Evolutionary conservation across 2,329 filamentous ascomycete species (phyloP).

Genomic region (Ophiostoma populinum): DNA sequence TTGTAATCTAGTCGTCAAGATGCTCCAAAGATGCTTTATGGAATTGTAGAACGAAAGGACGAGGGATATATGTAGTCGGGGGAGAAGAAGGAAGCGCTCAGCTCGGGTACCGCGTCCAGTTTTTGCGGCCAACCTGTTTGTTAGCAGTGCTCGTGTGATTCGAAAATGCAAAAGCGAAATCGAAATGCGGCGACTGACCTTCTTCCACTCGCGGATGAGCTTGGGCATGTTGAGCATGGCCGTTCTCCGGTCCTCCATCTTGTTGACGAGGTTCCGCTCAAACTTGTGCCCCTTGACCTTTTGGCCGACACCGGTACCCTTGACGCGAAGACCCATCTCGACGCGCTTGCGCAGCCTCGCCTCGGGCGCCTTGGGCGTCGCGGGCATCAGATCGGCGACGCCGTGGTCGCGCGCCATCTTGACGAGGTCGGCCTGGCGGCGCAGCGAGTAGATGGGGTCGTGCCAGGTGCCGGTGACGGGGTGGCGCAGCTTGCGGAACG

Average conservation of each 20-base stretch:
- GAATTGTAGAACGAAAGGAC: too few species aligned
- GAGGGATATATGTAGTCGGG: too few species aligned
- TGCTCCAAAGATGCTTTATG: slow-evolving; percentile 1
- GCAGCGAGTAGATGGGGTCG: slow-evolving; percentile 63
- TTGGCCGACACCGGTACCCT: slow-evolving; percentile 84
- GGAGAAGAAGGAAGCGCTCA: slow-evolving; percentile 17
- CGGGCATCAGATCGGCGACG: slow-evolving; percentile 65
- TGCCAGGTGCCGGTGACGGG: slow-evolving; percentile 68
- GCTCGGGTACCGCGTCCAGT: slow-evolving; percentile 42
- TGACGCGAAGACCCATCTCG: slow-evolving; percentile 67
- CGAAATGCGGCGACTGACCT: slow-evolving; percentile 40
- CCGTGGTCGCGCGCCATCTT: slow-evolving; percentile 67
- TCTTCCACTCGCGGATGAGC: slow-evolving; percentile 84
- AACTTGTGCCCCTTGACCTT: slow-evolving; percentile 88
- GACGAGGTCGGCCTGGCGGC: slow-evolving; percentile 78
- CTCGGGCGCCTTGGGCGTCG: slow-evolving; percentile 58
- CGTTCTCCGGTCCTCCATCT: slow-evolving; percentile 73
- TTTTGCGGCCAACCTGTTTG: slow-evolving; percentile 33
- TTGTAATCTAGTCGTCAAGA: slow-evolving; percentile 4
- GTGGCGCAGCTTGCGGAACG: slow-evolving; percentile 68
- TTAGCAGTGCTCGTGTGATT: slow-evolving; percentile 11
- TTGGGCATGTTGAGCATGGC: slow-evolving; percentile 93
- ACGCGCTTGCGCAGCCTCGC: slow-evolving; percentile 52
- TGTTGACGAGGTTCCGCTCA: slow-evolving; percentile 69
- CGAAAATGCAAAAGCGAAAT: slow-evolving; percentile 7